phyloP scores from a whole-genome alignment of 2,329 filamentous ascomycete genomes.

The Aspergillus neotritici region DNA sequence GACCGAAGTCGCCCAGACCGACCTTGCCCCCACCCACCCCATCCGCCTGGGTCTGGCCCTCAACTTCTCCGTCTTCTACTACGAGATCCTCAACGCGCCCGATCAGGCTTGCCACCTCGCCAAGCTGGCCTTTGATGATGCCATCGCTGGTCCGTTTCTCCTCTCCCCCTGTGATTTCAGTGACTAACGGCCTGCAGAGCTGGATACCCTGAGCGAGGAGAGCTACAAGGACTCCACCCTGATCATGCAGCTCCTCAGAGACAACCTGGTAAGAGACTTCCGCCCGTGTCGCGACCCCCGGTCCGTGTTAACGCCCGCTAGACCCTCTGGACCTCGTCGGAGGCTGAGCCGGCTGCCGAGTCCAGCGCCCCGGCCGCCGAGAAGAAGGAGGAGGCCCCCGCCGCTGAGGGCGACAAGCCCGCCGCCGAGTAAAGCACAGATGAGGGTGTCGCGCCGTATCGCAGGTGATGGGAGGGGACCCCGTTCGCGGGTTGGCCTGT shows the following conservation, averaged over 20 bases:
- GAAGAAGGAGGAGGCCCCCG: constrained; percentile 41
- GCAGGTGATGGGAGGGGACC: constrained; percentile 8
- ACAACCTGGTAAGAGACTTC: constrained; percentile 70
- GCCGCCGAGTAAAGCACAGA: constrained; percentile 40
- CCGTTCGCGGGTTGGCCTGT: constrained; percentile 6
- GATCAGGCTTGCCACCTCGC: constrained; percentile 97
- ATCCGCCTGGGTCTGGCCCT: constrained; percentile 87
- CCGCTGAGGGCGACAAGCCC: constrained; percentile 39
- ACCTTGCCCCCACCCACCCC: constrained; percentile 85
- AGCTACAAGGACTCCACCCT: constrained; percentile 99
- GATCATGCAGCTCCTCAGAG: constrained; percentile 97
- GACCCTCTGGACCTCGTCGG: constrained; percentile 99
- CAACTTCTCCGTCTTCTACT: constrained; percentile 99
- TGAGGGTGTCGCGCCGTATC: constrained; percentile 28
- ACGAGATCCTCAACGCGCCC: constrained; percentile 97
- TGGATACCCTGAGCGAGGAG: constrained; percentile 95
- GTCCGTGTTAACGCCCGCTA: constrained; percentile 39
- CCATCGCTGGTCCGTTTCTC: constrained; percentile 66
- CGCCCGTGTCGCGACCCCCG: not conserved
- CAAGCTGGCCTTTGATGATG: constrained; percentile 94
- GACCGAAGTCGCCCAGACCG: constrained; percentile 82
- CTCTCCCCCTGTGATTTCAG: constrained; percentile 6
- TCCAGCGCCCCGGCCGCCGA: constrained; percentile 38
- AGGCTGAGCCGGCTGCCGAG: constrained; percentile 73
- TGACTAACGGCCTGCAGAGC: constrained; percentile 54